A percentile compares a stretch with the other conserved stretches of the same genome.
Conservation (phyloP, 805 yeast species). For the Kuraishia hungarica region DNA sequence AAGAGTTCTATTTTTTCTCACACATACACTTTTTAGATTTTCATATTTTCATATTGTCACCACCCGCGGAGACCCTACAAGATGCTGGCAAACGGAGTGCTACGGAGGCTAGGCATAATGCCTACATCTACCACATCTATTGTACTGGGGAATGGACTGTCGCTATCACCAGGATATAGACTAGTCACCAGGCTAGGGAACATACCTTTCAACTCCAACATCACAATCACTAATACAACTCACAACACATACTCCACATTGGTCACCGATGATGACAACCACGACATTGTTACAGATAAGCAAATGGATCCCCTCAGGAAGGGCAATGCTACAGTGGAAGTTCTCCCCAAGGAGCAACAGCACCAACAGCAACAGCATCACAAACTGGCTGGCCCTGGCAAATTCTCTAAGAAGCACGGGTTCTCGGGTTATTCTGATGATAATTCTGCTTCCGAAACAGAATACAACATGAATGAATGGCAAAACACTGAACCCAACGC, state of each 20-base stretch:
- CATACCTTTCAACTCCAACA: background rate
- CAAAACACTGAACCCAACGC: background rate
- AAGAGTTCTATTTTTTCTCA: too few species aligned
- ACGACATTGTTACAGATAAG: background rate
- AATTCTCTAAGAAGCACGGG: constrained; percentile 4
- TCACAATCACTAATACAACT: too few species aligned
- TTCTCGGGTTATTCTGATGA: background rate
- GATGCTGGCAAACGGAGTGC: background rate
- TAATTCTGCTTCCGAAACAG: background rate
- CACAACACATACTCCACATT: background rate
- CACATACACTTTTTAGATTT: too few species aligned
- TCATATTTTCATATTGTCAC: too few species aligned
- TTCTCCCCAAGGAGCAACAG: background rate
- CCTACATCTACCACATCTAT: background rate
- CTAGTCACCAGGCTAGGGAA: background rate
- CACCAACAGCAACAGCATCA: background rate
- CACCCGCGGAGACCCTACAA: background rate
- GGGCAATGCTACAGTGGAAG: background rate
- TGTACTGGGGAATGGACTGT: background rate
- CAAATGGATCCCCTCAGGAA: background rate
- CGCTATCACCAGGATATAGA: background rate
- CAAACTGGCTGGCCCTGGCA: constrained; percentile 2
- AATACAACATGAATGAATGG: background rate
- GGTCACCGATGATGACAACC: background rate
- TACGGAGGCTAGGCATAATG: background rate